Conservation (phyloP, 73 alveolate genomes). For the Blepharisma japonicum region DNA sequence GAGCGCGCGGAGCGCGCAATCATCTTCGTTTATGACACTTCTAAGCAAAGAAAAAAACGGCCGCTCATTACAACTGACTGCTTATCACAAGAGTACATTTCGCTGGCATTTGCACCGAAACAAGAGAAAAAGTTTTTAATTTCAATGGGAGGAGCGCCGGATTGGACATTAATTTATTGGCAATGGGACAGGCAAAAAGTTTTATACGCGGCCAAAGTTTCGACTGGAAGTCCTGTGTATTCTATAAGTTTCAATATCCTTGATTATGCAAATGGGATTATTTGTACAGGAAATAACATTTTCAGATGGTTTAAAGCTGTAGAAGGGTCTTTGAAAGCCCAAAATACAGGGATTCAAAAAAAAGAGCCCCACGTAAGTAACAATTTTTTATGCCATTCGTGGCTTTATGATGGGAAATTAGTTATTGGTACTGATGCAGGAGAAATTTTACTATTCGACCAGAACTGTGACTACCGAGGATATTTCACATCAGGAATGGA, state of each 20-base stretch:
- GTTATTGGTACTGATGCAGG: conserved; percentile 89
- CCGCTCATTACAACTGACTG: conserved; percentile 63
- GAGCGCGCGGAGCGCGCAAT: conserved; percentile 76
- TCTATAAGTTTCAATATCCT: not conserved
- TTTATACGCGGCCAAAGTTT: conserved; percentile 42
- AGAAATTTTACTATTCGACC: conserved; percentile 68
- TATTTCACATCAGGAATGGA: conserved; percentile 45
- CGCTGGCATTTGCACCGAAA: conserved; percentile 74
- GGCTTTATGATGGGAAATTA: conserved; percentile 81
- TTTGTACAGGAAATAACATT: conserved; percentile 25
- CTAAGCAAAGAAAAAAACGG: conserved; percentile 62
- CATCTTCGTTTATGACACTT: conserved; percentile 58
- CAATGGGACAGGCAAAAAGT: conserved; percentile 75
- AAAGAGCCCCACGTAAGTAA: conserved; percentile 49
- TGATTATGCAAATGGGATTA: conserved; percentile 22
- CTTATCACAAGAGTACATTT: conserved; percentile 69
- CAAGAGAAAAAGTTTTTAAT: conserved; percentile 65
- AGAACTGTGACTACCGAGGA: conserved; percentile 77
- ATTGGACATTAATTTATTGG: conserved; percentile 77
- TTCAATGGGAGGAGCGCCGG: conserved; percentile 79
- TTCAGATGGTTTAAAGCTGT: conserved; percentile 19
- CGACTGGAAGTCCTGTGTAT: conserved; percentile 33
- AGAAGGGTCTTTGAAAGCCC: conserved; percentile 3
- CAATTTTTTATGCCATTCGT: conserved; percentile 74
- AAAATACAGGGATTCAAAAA: conserved; percentile 20